These are phyloP conservation scores for Cavenderia fasciculata DNA, from an alignment of 78 protist species.

Conservation along the genomic window DNA sequence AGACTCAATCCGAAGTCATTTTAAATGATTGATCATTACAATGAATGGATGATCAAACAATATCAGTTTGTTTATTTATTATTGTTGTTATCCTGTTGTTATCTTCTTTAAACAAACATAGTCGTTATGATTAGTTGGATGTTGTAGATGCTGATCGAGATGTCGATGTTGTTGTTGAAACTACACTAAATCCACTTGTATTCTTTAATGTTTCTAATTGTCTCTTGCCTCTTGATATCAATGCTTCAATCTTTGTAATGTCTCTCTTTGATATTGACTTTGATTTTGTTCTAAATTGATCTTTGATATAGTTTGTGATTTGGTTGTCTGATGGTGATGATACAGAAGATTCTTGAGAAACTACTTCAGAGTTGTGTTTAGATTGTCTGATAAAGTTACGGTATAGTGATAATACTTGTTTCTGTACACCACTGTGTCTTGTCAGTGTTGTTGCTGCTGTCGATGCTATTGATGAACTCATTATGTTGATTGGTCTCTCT, in stretches of 20 bases:
- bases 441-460: not conserved
- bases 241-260: constrained; percentile 40
- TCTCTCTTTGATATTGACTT: constrained; percentile 43
- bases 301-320: constrained; percentile 29
- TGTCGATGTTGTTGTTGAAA: constrained; percentile 28
- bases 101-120: no score
- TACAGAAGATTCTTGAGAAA: not conserved
- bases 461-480: not conserved
- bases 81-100: no score
- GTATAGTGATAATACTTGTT: constrained; percentile 50
- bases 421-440: constrained; percentile 68
- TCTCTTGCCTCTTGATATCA: constrained; percentile 34
- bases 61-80: no score
- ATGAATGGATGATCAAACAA: no score
- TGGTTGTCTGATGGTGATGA: not conserved
- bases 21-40: no score
- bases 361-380: not conserved
- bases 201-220: constrained; percentile 28
- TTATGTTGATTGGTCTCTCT: no score
- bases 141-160: no score
- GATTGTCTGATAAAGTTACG: constrained; percentile 50
- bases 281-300: constrained; percentile 48
- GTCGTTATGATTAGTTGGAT: no score
- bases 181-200: constrained; percentile 34
- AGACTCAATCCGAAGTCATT: no score